These are phyloP conservation scores for Earliella scabrosa DNA, from an alignment of 1,284 basidiomycete species.

Conservation along the genomic window DNA sequence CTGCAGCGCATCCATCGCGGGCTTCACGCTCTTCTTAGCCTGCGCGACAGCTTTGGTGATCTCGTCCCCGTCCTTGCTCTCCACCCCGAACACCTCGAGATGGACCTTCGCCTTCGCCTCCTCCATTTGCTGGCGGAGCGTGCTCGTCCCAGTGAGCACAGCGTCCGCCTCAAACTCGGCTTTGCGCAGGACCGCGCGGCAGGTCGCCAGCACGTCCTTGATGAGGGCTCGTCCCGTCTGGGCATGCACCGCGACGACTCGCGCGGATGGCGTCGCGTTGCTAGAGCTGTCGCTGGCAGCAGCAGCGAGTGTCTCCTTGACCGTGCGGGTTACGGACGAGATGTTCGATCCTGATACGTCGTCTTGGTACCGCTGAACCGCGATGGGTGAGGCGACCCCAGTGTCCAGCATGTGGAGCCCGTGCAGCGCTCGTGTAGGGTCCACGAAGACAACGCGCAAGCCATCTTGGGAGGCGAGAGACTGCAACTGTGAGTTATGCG, in stretches of 20 bases:
- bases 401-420: constrained; percentile 54
- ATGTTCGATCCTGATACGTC: constrained; percentile 63
- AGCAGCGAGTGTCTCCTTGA: constrained; percentile 41
- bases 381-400: constrained; percentile 47
- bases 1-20: constrained; percentile 57
- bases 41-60: constrained; percentile 53
- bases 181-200: constrained; percentile 34
- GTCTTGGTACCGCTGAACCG: constrained; percentile 66
- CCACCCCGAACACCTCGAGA: constrained; percentile 41
- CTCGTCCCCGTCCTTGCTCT: constrained; percentile 41
- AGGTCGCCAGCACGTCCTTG: constrained; percentile 39
- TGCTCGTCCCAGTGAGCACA: constrained; percentile 32
- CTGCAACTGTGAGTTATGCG: constrained; percentile 16
- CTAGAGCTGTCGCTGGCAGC: neutral
- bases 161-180: constrained; percentile 35
- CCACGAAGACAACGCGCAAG: constrained; percentile 50
- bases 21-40: constrained; percentile 53
- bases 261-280: constrained; percentile 10
- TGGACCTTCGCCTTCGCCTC: constrained; percentile 37
- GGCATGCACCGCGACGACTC: constrained; percentile 29
- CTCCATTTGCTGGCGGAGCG: constrained; percentile 40
- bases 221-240: constrained; percentile 39
- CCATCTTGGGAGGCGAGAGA: constrained; percentile 10
- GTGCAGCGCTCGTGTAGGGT: constrained; percentile 57
- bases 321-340: constrained; percentile 46